These are phyloP conservation scores for Parafenestella ontariensis DNA, from an alignment of 2,329 filamentous ascomycete genomes.

Conservation along the genomic window DNA sequence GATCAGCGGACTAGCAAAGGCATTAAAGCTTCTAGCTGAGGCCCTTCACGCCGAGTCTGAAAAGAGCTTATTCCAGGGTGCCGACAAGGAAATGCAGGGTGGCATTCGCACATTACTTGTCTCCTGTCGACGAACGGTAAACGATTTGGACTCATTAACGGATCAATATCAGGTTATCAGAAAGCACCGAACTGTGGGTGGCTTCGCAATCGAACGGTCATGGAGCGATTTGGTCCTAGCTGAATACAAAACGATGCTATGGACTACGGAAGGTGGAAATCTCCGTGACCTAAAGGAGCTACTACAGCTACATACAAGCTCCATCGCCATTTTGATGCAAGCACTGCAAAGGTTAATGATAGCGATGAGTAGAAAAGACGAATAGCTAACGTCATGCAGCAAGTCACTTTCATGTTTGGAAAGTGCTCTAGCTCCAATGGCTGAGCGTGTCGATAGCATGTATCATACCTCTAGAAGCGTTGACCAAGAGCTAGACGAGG, in stretches of 20 bases:
- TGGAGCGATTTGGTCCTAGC: conserved; percentile 54
- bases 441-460: conserved; percentile 42
- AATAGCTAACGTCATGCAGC: conserved; percentile 31
- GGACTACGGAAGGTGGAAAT: conserved; percentile 55
- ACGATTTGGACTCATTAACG: conserved; percentile 54
- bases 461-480: conserved; percentile 30
- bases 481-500: conserved; percentile 38
- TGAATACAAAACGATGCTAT: conserved; percentile 53
- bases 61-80: conserved; percentile 43
- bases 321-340: conserved; percentile 50
- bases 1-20: conserved; percentile 51
- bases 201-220: conserved; percentile 51
- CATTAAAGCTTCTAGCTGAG: conserved; percentile 55
- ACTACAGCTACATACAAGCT: conserved; percentile 53
- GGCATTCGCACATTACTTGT: conserved; percentile 51
- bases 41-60: conserved; percentile 48
- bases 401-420: conserved; percentile 44
- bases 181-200: conserved; percentile 50
- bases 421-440: conserved; percentile 38
- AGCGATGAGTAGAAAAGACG: not conserved
- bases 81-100: conserved; percentile 43
- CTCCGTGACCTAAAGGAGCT: conserved; percentile 50
- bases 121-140: conserved; percentile 50
- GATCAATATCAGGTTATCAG: conserved; percentile 55
- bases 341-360: conserved; percentile 50